phyloP scores from a whole-genome alignment of 2,329 filamentous ascomycete species.

The Penicillium verrucosum region DNA sequence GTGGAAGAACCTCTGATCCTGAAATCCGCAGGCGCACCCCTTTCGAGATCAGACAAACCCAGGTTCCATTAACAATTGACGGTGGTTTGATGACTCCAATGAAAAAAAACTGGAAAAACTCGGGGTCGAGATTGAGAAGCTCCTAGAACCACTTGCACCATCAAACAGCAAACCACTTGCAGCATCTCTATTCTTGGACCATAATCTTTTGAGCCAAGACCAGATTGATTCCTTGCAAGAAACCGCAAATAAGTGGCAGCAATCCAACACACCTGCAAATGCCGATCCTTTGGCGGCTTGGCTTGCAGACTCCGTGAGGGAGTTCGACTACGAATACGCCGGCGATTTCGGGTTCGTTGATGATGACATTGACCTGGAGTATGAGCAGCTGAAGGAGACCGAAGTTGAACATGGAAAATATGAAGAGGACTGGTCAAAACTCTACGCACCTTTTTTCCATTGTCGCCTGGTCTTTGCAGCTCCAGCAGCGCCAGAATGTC shows the following conservation, averaged over 20 bases:
- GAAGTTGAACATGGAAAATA: constrained; percentile 55
- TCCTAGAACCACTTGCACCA: constrained; percentile 44
- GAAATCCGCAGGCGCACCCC: constrained; percentile 65
- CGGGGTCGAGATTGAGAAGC: constrained; percentile 37
- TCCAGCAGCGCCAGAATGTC: constrained; percentile 6
- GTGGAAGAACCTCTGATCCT: constrained; percentile 65
- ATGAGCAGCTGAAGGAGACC: constrained; percentile 59
- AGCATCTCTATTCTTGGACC: constrained; percentile 52
- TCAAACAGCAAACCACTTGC: constrained; percentile 49
- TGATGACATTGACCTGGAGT: constrained; percentile 60
- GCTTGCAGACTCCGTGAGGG: constrained; percentile 53
- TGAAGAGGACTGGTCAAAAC: constrained; percentile 54
- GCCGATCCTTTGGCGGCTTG: constrained; percentile 51
- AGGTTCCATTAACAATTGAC: constrained; percentile 32
- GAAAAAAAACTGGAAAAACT: constrained; percentile 45
- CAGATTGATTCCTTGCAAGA: constrained; percentile 62
- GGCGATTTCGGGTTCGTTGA: constrained; percentile 53
- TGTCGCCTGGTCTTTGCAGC: constrained; percentile 44
- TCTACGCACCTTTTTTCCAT: constrained; percentile 47
- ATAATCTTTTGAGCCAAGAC: constrained; percentile 58
- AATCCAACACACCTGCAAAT: constrained; percentile 7
- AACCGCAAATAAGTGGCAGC: constrained; percentile 47
- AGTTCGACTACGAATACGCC: constrained; percentile 45
- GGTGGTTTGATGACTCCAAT: constrained; percentile 44
- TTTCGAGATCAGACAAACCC: constrained; percentile 55